Base-by-base conservation (phyloP, 768 basidiomycete species). In the Nevesoporus exiguus region DNA sequence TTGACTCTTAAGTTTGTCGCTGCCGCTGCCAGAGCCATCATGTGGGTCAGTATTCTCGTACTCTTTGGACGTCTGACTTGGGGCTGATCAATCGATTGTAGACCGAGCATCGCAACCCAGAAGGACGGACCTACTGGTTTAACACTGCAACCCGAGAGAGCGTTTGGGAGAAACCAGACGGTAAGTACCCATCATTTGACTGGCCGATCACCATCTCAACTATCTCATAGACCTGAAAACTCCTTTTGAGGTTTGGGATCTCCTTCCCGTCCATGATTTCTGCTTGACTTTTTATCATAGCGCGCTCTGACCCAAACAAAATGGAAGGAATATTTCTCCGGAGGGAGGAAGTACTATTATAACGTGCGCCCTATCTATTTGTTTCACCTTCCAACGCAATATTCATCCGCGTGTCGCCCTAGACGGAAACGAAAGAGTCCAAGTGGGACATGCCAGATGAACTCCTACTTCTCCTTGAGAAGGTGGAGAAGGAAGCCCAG, bases 391-490 rank as follows among this genome's bases (percentile, higher is more conserved):
- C 31, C 36, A 33, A 13, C 8, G 8, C 33, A 22, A 13, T 33
- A 21, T 49, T 55, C 33, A 52, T 58, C 47, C 34, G 54, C 24
- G 41, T 42, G 2, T 42, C 10, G 36, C 15, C 64, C 3, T 64
- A 97, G 86, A 88, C 84, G 30, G 85, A 89, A 39, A 81, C 85
- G 29, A 96, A 93, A 62, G 91, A 96, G 71, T 96, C 94, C 3
- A 93, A 95, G 76, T 98, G 97, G 97, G 93, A 96, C 55, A 88
- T 96, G 84, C 97, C 97, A 10, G 86, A 93, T 50, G 95, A 98
- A 64, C 81, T 99, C 25, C 73, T 88, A 22, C 77, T 90, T n/a
- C 72, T 95, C 22, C 77, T 93, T 34, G 88, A 91, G 67, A 90
- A 86, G 61, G 87, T 95, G 0, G 90, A 93, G 70, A 88, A 89